phyloP scores from a whole-genome alignment of 805 yeast species.

The Ogataea allantospora region DNA sequence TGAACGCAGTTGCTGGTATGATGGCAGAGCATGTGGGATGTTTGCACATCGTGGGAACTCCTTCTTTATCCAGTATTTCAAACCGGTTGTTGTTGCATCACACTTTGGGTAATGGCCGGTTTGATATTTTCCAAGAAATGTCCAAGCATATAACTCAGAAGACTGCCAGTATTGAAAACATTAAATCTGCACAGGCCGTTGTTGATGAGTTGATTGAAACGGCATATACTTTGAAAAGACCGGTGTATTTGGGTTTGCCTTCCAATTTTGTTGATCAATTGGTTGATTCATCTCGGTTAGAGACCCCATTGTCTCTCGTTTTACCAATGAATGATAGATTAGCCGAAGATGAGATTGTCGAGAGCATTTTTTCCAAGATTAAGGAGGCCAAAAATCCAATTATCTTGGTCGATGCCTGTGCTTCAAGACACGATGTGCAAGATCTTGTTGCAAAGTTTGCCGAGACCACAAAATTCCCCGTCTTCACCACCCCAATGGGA shows the following conservation, averaged over 20 bases:
- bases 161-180: slow-evolving; percentile 61
- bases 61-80: slow-evolving; percentile 71
- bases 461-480: slow-evolving; percentile 71
- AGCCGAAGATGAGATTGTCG: slow-evolving; percentile 63
- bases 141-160: slow-evolving; percentile 69
- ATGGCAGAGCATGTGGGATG: slow-evolving; percentile 88
- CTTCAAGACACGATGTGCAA: slow-evolving; percentile 69
- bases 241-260: slow-evolving; percentile 80
- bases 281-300: slow-evolving; percentile 56
- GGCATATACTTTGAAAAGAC: slow-evolving; percentile 71
- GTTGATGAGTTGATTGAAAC: slow-evolving; percentile 73
- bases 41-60: slow-evolving; percentile 83
- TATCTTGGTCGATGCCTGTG: slow-evolving; percentile 84
- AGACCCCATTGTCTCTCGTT: slow-evolving; percentile 62
- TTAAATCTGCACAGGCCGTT: slow-evolving; percentile 62
- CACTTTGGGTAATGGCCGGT: slow-evolving; percentile 82
- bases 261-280: slow-evolving; percentile 71
- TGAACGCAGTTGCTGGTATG: slow-evolving; percentile 85
- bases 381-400: slow-evolving; percentile 63
- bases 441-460: slow-evolving; percentile 63
- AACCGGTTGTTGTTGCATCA: slow-evolving; percentile 75
- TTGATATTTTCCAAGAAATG: slow-evolving; percentile 77
- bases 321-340: slow-evolving; percentile 57
- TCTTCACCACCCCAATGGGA: slow-evolving; percentile 89
- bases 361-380: slow-evolving; percentile 50